A percentile compares a stretch with the other conserved stretches of the same genome.
These are phyloP conservation scores for Erodium texanum DNA, from an alignment of 441 rosid species.

Conservation along the genomic window DNA sequence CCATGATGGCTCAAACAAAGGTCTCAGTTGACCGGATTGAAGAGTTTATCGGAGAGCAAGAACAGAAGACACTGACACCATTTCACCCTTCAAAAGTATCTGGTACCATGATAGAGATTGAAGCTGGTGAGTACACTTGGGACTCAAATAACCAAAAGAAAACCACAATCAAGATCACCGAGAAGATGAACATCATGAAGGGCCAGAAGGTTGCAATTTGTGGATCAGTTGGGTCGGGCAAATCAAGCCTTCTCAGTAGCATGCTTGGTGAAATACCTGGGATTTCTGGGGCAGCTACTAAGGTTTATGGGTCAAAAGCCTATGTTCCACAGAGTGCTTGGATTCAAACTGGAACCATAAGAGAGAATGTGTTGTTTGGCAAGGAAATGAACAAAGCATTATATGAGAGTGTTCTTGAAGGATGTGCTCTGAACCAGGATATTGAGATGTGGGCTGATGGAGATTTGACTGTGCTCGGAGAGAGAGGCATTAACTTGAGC, in stretches of 20 bases:
- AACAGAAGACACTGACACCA: constrained; percentile 28
- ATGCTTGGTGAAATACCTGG: constrained; percentile 77
- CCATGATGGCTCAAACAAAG: constrained; percentile 58
- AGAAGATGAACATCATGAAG: constrained; percentile 35
- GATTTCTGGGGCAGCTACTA: constrained; percentile 60
- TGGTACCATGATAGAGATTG: constrained; percentile 30
- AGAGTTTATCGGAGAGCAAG: constrained; percentile 45
- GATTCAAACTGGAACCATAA: constrained; percentile 79
- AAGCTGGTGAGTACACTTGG: constrained; percentile 44
- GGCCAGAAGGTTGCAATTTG: constrained; percentile 82
- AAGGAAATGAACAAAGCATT: constrained; percentile 39
- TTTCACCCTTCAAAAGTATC: constrained; percentile 19
- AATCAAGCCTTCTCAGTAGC: constrained; percentile 76
- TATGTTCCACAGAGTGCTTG: constrained; percentile 90
- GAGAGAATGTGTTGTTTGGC: constrained; percentile 84
- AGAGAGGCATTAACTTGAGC: constrained; percentile 65
- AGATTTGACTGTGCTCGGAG: constrained; percentile 87
- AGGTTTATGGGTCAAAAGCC: constrained; percentile 74
- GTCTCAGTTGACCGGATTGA: constrained; percentile 49
- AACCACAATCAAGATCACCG: constrained; percentile 31
- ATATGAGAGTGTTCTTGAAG: constrained; percentile 56
- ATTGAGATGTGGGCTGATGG: constrained; percentile 67
- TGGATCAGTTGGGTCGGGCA: constrained; percentile 89
- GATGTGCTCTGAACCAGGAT: constrained; percentile 81
- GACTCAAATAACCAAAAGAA: constrained; percentile 26